Evolutionary conservation across 2,329 filamentous ascomycete genomes (phyloP).

Genomic region (Exserohilum turcica): DNA sequence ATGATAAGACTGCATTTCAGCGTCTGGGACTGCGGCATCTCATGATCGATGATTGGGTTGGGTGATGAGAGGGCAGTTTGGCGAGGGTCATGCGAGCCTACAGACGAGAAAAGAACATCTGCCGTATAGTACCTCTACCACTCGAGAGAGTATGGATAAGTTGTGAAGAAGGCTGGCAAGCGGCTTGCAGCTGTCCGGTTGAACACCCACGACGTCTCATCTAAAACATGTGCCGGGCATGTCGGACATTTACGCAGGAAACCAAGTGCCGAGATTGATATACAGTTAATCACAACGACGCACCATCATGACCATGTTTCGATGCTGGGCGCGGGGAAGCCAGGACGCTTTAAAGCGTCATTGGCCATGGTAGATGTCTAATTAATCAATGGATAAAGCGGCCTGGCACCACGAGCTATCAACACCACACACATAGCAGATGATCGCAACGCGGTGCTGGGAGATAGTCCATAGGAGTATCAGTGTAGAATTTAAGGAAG

Average conservation of each 20-base stretch:
- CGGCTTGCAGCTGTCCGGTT: background rate
- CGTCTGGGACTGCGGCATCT: no score
- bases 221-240: conserved; percentile 2
- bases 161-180: background rate
- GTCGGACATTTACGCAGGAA: conserved; percentile 4
- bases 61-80: background rate
- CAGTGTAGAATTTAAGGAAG: conserved; percentile 5
- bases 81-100: background rate
- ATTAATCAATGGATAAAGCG: conserved; percentile 17
- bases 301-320: conserved; percentile 1
- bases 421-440: conserved; percentile 1
- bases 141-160: background rate
- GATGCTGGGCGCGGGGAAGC: background rate
- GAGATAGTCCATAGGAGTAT: background rate
- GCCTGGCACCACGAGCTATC: conserved; percentile 3
- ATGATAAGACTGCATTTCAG: background rate
- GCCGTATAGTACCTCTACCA: conserved; percentile 6
- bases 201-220: background rate
- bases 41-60: background rate
- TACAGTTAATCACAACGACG: conserved; percentile 1
- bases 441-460: background rate
- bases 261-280: conserved; percentile 12
- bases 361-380: conserved; percentile 3
- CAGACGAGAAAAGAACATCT: background rate
- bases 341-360: background rate